Conservation (phyloP, 2,329 filamentous ascomycete genomes). For the Xylariaceae sp. region DNA sequence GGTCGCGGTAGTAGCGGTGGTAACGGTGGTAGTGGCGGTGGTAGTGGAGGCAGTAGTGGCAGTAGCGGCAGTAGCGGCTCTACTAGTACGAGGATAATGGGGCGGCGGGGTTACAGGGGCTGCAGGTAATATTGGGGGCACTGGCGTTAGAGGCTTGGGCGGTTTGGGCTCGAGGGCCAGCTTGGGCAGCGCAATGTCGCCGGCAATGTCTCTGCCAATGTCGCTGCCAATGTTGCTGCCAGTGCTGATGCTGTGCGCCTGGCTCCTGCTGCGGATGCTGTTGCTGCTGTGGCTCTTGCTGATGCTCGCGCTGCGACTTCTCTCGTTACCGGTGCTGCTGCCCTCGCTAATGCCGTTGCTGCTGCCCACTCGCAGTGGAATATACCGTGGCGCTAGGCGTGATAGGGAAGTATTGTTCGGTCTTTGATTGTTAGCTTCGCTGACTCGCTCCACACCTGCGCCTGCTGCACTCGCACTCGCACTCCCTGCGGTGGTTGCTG, state of each 20-base stretch:
- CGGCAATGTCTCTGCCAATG: not conserved
- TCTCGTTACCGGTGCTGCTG: not conserved
- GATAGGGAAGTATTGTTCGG: constrained; percentile 27
- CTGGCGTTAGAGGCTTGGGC: not conserved
- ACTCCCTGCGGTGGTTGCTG: not conserved
- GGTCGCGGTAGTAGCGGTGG: not conserved
- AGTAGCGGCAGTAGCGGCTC: not conserved
- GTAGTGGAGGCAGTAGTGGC: not conserved
- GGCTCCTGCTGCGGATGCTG: no score
- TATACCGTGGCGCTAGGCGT: constrained; percentile 4
- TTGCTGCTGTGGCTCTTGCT: not conserved
- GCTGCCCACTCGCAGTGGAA: not conserved
- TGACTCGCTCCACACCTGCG: not conserved
- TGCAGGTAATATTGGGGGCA: constrained; percentile 16
- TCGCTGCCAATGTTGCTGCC: no score
- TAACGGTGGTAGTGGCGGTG: not conserved
- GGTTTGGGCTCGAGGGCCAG: not conserved
- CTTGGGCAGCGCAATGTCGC: not conserved
- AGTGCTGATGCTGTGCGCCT: no score
- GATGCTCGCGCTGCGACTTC: not conserved
- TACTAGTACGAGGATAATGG: not conserved
- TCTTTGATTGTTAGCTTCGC: constrained; percentile 19
- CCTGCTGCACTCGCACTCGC: not conserved
- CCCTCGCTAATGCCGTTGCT: not conserved
- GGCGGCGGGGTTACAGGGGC: constrained; percentile 30